A percentile compares a stretch with the other conserved stretches of the same genome.
phyloP scores from a whole-genome alignment of 495 filamentous ascomycete species.

The Podospora sp. region DNA sequence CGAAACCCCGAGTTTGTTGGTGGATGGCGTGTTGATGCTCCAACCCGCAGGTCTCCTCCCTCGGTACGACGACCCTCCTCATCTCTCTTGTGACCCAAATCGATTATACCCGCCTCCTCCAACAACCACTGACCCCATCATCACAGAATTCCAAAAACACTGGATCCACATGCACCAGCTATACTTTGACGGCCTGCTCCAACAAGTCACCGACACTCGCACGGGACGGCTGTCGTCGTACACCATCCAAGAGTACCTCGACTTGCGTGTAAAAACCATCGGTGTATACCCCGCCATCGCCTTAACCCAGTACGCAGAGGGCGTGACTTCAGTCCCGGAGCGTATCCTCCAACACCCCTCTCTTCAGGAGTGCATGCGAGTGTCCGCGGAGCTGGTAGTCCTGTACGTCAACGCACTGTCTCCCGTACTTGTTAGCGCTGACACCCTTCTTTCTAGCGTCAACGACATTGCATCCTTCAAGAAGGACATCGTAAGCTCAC shows the following conservation, averaged over 20 bases:
- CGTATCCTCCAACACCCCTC: constrained; percentile 16
- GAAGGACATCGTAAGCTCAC: constrained; percentile 5
- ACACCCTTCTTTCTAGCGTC: not conserved
- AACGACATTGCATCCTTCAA: constrained; percentile 20
- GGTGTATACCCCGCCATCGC: constrained; percentile 19
- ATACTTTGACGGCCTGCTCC: constrained; percentile 13
- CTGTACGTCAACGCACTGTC: not conserved
- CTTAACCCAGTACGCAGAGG: constrained; percentile 12
- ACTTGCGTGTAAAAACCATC: constrained; percentile 10
- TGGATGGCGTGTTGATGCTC: not conserved
- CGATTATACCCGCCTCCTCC: not conserved
- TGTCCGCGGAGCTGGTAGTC: constrained; percentile 21
- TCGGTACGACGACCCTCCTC: not conserved
- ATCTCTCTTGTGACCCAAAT: not conserved
- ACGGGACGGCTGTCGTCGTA: not conserved
- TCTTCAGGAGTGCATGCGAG: constrained; percentile 17
- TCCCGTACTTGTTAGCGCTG: not conserved
- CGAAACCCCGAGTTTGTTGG: not conserved
- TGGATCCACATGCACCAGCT: constrained; percentile 12
- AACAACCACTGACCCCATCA: not conserved
- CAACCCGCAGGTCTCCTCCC: not conserved
- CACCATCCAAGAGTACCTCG: constrained; percentile 11
- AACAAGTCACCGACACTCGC: constrained; percentile 5
- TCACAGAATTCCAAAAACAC: constrained; percentile 5
- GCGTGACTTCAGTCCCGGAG: constrained; percentile 11